Conservation (phyloP, 2,329 filamentous ascomycete genomes). For the Venturia nashicola region DNA sequence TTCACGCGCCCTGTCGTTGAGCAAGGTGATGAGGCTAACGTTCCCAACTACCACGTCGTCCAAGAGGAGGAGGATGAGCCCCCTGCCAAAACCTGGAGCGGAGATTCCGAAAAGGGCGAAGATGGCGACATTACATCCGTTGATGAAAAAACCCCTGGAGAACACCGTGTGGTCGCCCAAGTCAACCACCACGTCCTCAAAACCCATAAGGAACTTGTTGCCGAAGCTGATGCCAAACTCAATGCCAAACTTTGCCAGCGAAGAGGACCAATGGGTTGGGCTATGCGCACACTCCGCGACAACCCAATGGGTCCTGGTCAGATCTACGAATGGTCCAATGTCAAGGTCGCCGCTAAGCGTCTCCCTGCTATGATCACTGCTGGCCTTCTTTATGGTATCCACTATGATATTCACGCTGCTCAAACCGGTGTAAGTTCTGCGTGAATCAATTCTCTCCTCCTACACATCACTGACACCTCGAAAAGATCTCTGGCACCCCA, state of each 20-base stretch:
- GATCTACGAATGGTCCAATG: constrained; percentile 63
- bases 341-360: constrained; percentile 50
- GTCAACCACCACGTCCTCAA: constrained; percentile 32
- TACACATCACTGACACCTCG: too few species aligned
- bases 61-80: constrained; percentile 23
- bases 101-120: not conserved
- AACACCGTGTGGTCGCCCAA: not conserved
- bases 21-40: constrained; percentile 16
- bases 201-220: constrained; percentile 51
- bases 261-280: constrained; percentile 65
- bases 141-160: not conserved
- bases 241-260: constrained; percentile 51
- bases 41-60: constrained; percentile 18
- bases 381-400: constrained; percentile 56
- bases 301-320: constrained; percentile 61
- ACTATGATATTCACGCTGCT: constrained; percentile 74
- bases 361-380: constrained; percentile 55
- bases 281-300: constrained; percentile 62
- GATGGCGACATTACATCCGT: not conserved
- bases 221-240: constrained; percentile 43
- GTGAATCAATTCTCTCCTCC: too few species aligned
- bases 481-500: constrained; percentile 43
- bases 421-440: constrained; percentile 48
- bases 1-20: constrained; percentile 16
- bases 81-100: constrained; percentile 15